A percentile compares a stretch with the other conserved stretches of the same genome.
Evolutionary conservation across 2,329 filamentous ascomycete genomes (phyloP).

Genomic region (Penicillium freii): DNA sequence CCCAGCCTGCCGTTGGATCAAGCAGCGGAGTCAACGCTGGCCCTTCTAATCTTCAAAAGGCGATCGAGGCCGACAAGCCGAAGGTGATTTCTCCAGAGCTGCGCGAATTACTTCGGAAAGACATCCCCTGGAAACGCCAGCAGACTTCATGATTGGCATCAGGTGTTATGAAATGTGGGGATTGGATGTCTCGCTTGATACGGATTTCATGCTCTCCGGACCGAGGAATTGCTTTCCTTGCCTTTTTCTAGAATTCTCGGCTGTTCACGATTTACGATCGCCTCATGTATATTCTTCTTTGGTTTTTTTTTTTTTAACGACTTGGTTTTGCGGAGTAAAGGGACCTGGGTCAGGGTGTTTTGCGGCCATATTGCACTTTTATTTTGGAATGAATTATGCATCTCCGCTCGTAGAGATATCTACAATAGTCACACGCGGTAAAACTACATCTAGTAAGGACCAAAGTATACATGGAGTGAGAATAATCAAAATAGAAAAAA

Average conservation of each 20-base stretch:
- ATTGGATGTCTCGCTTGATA: background rate
- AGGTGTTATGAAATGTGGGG: background rate
- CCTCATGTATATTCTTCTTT: background rate
- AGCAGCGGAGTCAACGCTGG: conserved; percentile 27
- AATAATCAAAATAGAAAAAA: background rate
- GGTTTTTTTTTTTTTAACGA: background rate
- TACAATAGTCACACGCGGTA: background rate
- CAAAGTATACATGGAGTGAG: background rate
- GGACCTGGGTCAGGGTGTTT: background rate
- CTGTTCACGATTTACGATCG: conserved; percentile 6
- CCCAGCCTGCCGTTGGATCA: conserved; percentile 24
- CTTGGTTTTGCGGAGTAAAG: background rate
- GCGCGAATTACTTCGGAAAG: conserved; percentile 59
- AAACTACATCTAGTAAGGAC: background rate
- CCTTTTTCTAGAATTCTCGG: background rate
- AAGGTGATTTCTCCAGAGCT: conserved; percentile 64
- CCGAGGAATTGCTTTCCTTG: background rate
- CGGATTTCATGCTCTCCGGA: background rate
- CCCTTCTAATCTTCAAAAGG: conserved; percentile 19
- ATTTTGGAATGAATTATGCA: background rate
- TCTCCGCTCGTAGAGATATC: background rate
- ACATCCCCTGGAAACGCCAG: conserved; percentile 50
- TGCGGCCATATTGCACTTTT: background rate
- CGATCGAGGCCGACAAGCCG: conserved; percentile 32
- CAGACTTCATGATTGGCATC: conserved; percentile 5